Base-by-base conservation (phyloP, 2,329 filamentous ascomycete genomes). In the Cyphellophora attinorum region DNA sequence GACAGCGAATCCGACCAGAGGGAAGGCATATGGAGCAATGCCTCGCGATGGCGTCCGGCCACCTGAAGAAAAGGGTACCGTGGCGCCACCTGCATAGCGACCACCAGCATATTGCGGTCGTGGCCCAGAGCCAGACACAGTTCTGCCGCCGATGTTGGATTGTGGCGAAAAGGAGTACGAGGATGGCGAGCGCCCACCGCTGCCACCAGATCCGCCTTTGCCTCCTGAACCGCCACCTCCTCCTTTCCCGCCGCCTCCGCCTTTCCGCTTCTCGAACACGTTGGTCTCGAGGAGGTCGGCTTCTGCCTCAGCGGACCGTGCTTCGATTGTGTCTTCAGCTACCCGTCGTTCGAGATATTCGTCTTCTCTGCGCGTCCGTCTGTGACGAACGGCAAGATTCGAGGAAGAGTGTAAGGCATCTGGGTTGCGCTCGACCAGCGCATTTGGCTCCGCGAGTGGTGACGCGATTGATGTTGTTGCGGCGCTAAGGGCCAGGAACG, bases 11-110 rank as follows among this genome's bases (percentile, higher is more conserved):
- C 55, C 61, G n/a, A 61, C 61, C 4, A 61, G 55, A 4, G 59
- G 59, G n/a, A 74, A 54, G 10, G 74, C 49, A 41, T 61, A 61
- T 2, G 70, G 68, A 1, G 58, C 35, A 19, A 77, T 54, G 6
- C 72, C 69, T 41, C 44, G 30, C n/a, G 56, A 54, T 0, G 65
- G 59, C 5, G 68, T 67, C 5, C 51, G 48, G 0, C 38, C 33
- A 8, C 67, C 68, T 5, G 71, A 51, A 3, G 51, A 39, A 53
- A 73, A 78, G 2, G 74, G 68, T 2, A 58, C 52, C 5, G 54
- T 41, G 1, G 72, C 63, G 31, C 75, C 75, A 12, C 70, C 71
- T 4, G 65, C 63, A 44, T 77, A 79, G 51, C 65, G 73, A 23
- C 51, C 53, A 13, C 68, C 70, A n/a, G n/a, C n/a, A 45, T 65